phyloP scores from a whole-genome alignment of 768 basidiomycete species.

The Strobilomyces dryophilus region DNA sequence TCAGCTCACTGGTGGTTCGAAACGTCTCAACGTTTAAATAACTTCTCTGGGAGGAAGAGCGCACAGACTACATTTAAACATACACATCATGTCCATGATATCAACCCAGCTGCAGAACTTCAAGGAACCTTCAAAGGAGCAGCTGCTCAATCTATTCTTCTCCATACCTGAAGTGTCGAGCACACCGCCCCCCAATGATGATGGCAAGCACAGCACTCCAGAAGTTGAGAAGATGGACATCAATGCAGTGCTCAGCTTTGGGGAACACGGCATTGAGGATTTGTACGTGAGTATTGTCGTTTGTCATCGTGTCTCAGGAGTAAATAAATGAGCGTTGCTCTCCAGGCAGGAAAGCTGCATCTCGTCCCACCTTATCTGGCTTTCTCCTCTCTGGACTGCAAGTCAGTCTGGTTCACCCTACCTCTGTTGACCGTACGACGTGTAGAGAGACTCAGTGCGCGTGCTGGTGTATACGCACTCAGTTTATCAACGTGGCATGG shows the following conservation, averaged over 20 bases:
- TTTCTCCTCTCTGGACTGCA: slow-evolving; percentile 87
- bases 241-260: slow-evolving; percentile 81
- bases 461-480: slow-evolving; percentile 94
- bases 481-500: slow-evolving; percentile 93
- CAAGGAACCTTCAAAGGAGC: slow-evolving; percentile 89
- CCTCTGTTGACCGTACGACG: slow-evolving; percentile 90
- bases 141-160: slow-evolving; percentile 82
- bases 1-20: neutral
- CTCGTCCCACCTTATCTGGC: slow-evolving; percentile 87
- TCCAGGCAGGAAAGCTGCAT: slow-evolving; percentile 84
- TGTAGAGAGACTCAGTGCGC: slow-evolving; percentile 90
- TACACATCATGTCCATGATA: slow-evolving; percentile 63
- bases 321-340: neutral
- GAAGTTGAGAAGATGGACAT: slow-evolving; percentile 77
- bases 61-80: slow-evolving; percentile 1
- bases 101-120: slow-evolving; percentile 86
- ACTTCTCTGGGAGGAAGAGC: neutral
- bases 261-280: slow-evolving; percentile 77
- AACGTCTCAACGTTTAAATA: neutral
- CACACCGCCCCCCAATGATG: slow-evolving; percentile 17
- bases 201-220: slow-evolving; percentile 27
- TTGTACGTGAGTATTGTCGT: slow-evolving; percentile 69
- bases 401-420: slow-evolving; percentile 86
- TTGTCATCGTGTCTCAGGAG: neutral
- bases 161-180: slow-evolving; percentile 55